Conservation (phyloP, 768 basidiomycete species). For the Cystofilobasidium capitatum region DNA sequence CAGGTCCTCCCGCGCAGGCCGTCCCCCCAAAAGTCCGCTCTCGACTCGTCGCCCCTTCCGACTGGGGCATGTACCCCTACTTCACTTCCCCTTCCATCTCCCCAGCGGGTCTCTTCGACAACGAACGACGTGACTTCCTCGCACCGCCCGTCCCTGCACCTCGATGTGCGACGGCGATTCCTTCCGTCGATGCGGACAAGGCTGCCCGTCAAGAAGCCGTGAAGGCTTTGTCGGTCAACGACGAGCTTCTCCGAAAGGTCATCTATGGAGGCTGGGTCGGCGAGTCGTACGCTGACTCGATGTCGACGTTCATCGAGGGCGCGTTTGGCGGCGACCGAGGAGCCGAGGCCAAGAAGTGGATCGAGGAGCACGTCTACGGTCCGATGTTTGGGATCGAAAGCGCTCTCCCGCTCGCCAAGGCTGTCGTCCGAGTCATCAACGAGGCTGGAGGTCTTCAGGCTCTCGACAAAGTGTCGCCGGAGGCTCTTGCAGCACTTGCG, state of each 20-base stretch:
- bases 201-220: not conserved
- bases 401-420: not conserved
- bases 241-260: constrained; percentile 7
- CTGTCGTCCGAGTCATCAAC: not conserved
- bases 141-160: not conserved
- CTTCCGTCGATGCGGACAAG: not conserved
- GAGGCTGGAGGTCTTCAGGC: not conserved
- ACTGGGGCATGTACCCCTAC: not conserved
- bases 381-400: constrained; percentile 7
- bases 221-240: not conserved
- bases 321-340: not conserved
- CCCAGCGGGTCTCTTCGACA: not conserved
- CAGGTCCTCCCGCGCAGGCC: not conserved
- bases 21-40: too few species aligned
- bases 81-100: not conserved
- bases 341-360: constrained; percentile 6
- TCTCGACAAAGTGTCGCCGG: not conserved
- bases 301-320: constrained; percentile 19
- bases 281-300: constrained; percentile 12
- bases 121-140: not conserved
- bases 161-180: not conserved
- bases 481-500: not conserved
- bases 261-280: constrained; percentile 18
- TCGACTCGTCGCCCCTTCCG: not conserved
- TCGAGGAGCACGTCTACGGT: constrained; percentile 6